Conservation (phyloP, 164 flowering plant genomes). For the Sedum album region DNA sequence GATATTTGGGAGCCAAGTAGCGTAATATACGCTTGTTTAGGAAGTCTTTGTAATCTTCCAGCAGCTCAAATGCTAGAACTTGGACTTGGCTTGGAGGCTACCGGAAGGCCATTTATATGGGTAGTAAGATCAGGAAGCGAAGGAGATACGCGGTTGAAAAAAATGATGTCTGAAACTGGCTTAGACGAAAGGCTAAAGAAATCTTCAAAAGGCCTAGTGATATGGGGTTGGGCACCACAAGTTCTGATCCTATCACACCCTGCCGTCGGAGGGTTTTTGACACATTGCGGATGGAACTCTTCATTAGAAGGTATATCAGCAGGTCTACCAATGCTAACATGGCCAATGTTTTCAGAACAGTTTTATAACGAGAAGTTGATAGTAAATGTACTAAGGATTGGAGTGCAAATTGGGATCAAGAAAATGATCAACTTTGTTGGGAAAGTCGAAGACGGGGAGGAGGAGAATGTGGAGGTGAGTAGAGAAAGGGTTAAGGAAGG, state of each 20-base stretch:
- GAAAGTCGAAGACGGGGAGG: conserved; percentile 10
- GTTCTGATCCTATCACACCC: conserved; percentile 17
- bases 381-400: conserved; percentile 14
- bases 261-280: conserved; percentile 17
- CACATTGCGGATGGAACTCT: conserved; percentile 22
- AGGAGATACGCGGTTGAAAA: background rate
- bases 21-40: conserved; percentile 16
- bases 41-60: conserved; percentile 10
- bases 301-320: conserved; percentile 13
- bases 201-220: conserved; percentile 12
- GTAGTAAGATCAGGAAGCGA: conserved; percentile 3
- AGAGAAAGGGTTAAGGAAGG: conserved; percentile 9
- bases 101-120: conserved; percentile 18
- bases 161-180: background rate
- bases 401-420: conserved; percentile 13
- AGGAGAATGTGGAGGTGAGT: conserved; percentile 6
- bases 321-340: conserved; percentile 16
- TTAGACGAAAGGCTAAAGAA: conserved; percentile 13
- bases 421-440: conserved; percentile 4
- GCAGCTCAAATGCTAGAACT: conserved; percentile 16
- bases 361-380: conserved; percentile 14
- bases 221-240: conserved; percentile 23
- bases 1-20: conserved; percentile 12
- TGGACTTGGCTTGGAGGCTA: conserved; percentile 17
- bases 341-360: conserved; percentile 19